Evolutionary conservation across 495 filamentous ascomycete genomes (phyloP), one percentile per base, ranked within the genome.

Genomic region (Aspergillus nanangensis): DNA sequence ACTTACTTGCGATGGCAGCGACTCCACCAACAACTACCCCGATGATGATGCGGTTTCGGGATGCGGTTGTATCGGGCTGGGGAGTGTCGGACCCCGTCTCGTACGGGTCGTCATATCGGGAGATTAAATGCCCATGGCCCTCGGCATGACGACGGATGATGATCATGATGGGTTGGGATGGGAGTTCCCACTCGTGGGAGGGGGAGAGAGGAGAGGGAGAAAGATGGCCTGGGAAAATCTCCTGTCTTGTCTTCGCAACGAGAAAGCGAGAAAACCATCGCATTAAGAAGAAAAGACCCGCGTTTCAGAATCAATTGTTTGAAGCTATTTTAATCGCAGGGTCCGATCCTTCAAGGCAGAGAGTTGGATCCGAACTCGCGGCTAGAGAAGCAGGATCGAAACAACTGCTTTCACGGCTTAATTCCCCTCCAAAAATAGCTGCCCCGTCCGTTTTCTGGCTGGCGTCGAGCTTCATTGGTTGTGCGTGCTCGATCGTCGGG

Each of bases 1-100:
- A 52, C 59, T 45, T 53, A 66, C 62, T 59, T 2, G 56, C 55
- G 35, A 55, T 48, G 20, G 54, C 39, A 8, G 45, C 53, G 29
- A 61, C 47, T 22, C 51, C 48, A 8, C 63, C 60, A 2, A 66
- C 38, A 0, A 66, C 60, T 5, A 58, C 57, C 0, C 63, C 63
- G 39, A 66, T 60, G 38, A 61, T 59, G 17, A 62, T 56, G 29
- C 51, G 50, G 11, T 50, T 41, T 7, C 41, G 38, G 17, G 42
- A 21, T 27, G 46, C 13, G 13, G 32, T 27, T 9, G 40, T 14
- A 23, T 13, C 9, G 20, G 40, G 17, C 13, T 18, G n/a, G 11
- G 36, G 21, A 5, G 20, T 4, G 37, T 24, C 37, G 18, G 32
- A 34, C 32, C 11, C 20, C 1, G 41, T 23, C 23, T 25, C 22